These are phyloP conservation scores for Peniophora sp. DNA, from an alignment of 1,284 basidiomycete species.

Conservation along the genomic window DNA sequence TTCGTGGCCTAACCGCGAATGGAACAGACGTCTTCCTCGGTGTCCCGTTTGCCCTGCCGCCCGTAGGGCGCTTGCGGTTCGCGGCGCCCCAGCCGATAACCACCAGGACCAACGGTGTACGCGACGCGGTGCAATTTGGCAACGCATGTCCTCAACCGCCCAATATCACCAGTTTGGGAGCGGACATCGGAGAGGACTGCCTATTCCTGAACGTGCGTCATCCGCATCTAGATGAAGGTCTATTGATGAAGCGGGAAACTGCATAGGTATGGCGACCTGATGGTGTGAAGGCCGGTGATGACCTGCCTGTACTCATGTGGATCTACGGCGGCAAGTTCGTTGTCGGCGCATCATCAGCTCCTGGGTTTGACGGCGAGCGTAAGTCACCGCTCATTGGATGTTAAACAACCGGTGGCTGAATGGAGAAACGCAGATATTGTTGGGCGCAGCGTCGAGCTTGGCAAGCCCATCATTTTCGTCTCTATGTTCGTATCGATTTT, in stretches of 20 bases:
- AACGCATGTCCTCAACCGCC: slow-evolving; percentile 51
- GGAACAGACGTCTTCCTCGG: slow-evolving; percentile 27
- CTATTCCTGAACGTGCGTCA: slow-evolving; percentile 40
- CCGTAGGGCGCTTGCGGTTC: neutral
- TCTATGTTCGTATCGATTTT: slow-evolving; percentile 32
- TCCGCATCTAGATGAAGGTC: neutral
- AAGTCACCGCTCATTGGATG: neutral
- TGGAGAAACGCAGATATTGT: slow-evolving; percentile 31
- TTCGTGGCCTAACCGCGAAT: slow-evolving; percentile 34
- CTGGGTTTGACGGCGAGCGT: slow-evolving; percentile 36
- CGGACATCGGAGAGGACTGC: slow-evolving; percentile 46
- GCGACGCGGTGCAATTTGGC: slow-evolving; percentile 43
- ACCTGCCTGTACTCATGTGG: slow-evolving; percentile 44
- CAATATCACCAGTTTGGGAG: slow-evolving; percentile 28
- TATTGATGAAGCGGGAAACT: neutral
- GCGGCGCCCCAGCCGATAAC: neutral
- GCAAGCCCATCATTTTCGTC: slow-evolving; percentile 48
- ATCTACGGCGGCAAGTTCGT: slow-evolving; percentile 34
- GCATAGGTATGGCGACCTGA: slow-evolving; percentile 35
- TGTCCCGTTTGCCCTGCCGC: neutral
- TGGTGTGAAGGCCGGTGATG: slow-evolving; percentile 22
- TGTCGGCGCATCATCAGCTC: slow-evolving; percentile 28
- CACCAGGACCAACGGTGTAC: slow-evolving; percentile 18
- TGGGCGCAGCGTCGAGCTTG: slow-evolving; percentile 34
- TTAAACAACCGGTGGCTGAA: too few relatives aligned